phyloP scores from a whole-genome alignment of 2,329 filamentous ascomycete genomes.

The Fusarium illudens region DNA sequence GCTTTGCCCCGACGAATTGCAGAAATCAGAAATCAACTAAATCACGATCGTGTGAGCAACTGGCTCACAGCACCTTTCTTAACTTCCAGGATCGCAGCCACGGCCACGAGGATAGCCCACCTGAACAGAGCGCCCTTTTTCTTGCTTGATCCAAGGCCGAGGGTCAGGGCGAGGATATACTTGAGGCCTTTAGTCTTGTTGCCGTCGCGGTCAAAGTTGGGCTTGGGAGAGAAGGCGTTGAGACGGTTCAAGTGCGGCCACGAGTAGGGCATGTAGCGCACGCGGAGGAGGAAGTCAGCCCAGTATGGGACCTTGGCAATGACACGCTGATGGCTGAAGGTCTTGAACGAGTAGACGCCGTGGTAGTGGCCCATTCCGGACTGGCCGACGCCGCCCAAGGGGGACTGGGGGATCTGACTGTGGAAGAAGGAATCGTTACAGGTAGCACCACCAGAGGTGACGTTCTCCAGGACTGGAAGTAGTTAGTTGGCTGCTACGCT shows the following conservation, averaged over 20 bases:
- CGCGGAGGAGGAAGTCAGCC: conserved; percentile 62
- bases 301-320: conserved; percentile 50
- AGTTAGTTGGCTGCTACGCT: conserved; percentile 12
- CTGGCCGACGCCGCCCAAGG: conserved; percentile 60
- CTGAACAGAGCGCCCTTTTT: conserved; percentile 60
- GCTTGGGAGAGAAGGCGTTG: conserved; percentile 54
- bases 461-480: conserved; percentile 50
- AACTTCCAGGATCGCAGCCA: conserved; percentile 49
- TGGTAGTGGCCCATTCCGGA: conserved; percentile 60
- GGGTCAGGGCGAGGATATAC: conserved; percentile 63
- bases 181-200: conserved; percentile 58
- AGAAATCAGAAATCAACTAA: conserved; percentile 12
- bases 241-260: conserved; percentile 56
- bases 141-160: conserved; percentile 60
- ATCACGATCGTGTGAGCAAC: conserved; percentile 37
- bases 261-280: conserved; percentile 73
- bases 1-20: neutral
- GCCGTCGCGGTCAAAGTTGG: conserved; percentile 71
- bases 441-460: conserved; percentile 60
- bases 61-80: conserved; percentile 48
- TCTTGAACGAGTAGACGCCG: conserved; percentile 57
- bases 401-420: conserved; percentile 50
- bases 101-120: conserved; percentile 56
- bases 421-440: conserved; percentile 60
- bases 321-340: conserved; percentile 52